phyloP scores from a whole-genome alignment of 805 yeast genomes.

The Vanderwaltozyma yarrowii region DNA sequence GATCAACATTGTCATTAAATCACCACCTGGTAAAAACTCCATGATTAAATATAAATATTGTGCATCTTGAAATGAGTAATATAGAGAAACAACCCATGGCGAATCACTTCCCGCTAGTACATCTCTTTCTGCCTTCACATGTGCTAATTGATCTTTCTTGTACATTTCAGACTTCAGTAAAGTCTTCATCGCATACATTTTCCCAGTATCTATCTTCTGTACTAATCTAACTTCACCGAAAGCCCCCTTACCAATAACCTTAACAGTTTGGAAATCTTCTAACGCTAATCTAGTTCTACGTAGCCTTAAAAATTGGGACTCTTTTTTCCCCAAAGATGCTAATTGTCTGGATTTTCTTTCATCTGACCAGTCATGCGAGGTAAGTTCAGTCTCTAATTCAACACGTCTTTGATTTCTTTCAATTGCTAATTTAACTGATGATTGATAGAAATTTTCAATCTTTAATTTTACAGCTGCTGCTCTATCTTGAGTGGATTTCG shows the following conservation, averaged over 20 bases:
- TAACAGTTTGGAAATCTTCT: constrained; percentile 81
- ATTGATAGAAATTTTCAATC: constrained; percentile 75
- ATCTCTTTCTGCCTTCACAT: constrained; percentile 92
- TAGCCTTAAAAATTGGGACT: constrained; percentile 74
- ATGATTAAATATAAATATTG: constrained; percentile 73
- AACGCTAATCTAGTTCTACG: constrained; percentile 74
- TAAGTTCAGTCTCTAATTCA: constrained; percentile 65
- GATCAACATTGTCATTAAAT: constrained; percentile 88
- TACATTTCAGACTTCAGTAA: constrained; percentile 85
- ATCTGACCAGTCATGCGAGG: constrained; percentile 63
- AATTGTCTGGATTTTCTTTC: constrained; percentile 80
- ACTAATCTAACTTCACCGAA: constrained; percentile 95
- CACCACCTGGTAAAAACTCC: constrained; percentile 93
- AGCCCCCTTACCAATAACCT: constrained; percentile 92
- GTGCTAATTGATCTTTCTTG: constrained; percentile 88
- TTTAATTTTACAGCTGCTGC: constrained; percentile 76
- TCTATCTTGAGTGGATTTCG: constrained; percentile 68
- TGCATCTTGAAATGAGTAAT: constrained; percentile 67
- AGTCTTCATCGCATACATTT: constrained; percentile 92
- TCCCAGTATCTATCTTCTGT: constrained; percentile 83
- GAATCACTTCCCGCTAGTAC: constrained; percentile 86
- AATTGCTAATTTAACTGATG: constrained; percentile 82
- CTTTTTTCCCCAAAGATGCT: constrained; percentile 75
- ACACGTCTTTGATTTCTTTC: constrained; percentile 91
- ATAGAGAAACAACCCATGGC: constrained; percentile 82